Evolutionary conservation across 2,329 filamentous ascomycete species (phyloP).

Genomic region (Aspergillus tamarii): DNA sequence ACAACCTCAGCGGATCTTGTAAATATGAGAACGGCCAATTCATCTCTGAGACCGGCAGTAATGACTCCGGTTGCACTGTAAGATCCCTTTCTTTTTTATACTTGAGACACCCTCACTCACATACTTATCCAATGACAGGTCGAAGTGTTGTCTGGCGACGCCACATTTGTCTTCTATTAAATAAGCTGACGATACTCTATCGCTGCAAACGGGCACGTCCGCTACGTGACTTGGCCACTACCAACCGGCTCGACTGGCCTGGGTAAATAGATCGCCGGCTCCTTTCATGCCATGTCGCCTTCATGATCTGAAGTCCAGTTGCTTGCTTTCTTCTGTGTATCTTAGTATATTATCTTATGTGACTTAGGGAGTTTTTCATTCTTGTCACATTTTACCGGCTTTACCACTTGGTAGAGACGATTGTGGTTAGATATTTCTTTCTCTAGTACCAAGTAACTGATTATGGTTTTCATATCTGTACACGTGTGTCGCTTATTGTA

Average conservation of each 20-base stretch:
- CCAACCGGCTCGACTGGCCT: neutral
- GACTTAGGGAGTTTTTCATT: conserved; percentile 29
- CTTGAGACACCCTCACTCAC: neutral
- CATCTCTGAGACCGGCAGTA: conserved; percentile 53
- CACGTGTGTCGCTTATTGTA: conserved; percentile 9
- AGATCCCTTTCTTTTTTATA: conserved; percentile 44
- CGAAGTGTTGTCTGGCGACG: conserved; percentile 52
- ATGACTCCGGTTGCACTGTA: conserved; percentile 77
- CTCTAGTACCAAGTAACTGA: conserved; percentile 25
- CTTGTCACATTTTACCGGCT: conserved; percentile 27
- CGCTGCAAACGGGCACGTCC: conserved; percentile 10
- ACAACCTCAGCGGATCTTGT: conserved; percentile 63
- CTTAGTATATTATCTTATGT: conserved; percentile 38
- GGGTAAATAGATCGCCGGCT: conserved; percentile 21
- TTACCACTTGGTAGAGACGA: conserved; percentile 21
- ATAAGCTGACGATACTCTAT: conserved; percentile 17
- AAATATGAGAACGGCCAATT: conserved; percentile 68
- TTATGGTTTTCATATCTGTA: conserved; percentile 11
- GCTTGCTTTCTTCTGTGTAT: conserved; percentile 41
- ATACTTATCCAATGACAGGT: conserved; percentile 42
- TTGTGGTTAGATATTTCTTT: conserved; percentile 29
- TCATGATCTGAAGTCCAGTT: conserved; percentile 34
- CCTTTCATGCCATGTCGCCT: conserved; percentile 22
- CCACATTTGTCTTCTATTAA: conserved; percentile 52
- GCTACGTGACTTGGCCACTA: neutral